phyloP scores from a whole-genome alignment of 352 stramenopile genomes.

The Phytopythium litorale region DNA sequence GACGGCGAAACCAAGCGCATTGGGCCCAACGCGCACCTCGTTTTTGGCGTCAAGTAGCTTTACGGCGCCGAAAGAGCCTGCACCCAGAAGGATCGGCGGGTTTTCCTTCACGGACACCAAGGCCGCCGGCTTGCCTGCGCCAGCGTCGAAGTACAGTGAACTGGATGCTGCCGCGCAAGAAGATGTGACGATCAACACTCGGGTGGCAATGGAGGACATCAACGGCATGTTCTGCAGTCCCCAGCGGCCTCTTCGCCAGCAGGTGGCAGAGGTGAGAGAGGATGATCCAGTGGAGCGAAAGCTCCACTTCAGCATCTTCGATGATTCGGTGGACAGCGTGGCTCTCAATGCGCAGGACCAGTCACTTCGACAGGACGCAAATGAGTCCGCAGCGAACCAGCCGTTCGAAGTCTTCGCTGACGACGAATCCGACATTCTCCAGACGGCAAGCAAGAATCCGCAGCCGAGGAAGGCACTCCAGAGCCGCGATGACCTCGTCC shows the following conservation, averaged over 20 bases:
- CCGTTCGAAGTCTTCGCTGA: conserved; percentile 50
- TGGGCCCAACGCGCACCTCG: not conserved
- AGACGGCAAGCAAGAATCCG: conserved; percentile 24
- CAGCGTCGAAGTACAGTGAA: conserved; percentile 12
- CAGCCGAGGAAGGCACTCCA: conserved; percentile 60
- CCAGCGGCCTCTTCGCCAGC: conserved; percentile 31
- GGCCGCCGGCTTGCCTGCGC: not conserved
- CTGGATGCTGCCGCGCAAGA: conserved; percentile 53
- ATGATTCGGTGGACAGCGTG: conserved; percentile 74
- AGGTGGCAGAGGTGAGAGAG: conserved; percentile 43
- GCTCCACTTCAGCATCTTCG: conserved; percentile 81
- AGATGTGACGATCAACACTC: conserved; percentile 88
- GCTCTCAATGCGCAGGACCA: conserved; percentile 44
- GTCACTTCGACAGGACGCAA: conserved; percentile 37
- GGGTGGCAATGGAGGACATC: conserved; percentile 77
- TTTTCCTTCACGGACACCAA: conserved; percentile 5
- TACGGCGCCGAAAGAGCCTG: not conserved
- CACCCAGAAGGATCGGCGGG: not conserved
- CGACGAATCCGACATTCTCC: conserved; percentile 20
- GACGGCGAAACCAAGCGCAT: not conserved
- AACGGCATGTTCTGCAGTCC: conserved; percentile 88
- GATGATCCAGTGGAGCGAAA: conserved; percentile 76
- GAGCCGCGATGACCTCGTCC: conserved; percentile 63
- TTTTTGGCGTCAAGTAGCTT: conserved; percentile 3
- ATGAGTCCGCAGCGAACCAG: conserved; percentile 33